Percentiles rank a stretch among this genome's conserved stretches.
Evolutionary conservation across 805 yeast genomes (phyloP).

Genomic region (Yamadazyma phyllophila): DNA sequence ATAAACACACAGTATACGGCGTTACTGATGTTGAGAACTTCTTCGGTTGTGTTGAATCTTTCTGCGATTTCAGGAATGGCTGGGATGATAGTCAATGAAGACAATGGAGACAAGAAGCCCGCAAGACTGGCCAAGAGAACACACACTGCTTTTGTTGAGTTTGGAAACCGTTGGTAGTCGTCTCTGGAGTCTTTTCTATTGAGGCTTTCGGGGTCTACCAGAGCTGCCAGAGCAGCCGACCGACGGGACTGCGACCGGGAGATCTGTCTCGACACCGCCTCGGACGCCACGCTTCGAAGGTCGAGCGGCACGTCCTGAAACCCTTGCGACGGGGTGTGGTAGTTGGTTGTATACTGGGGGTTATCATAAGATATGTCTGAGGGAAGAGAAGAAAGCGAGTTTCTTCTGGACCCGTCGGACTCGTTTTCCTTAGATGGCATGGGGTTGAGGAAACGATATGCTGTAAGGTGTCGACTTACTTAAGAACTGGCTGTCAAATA

Average conservation of each 20-base stretch:
- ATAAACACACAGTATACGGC: constrained; percentile 51
- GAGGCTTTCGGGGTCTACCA: constrained; percentile 1
- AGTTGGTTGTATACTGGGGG: not conserved
- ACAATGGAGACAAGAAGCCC: constrained; percentile 45
- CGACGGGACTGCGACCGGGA: constrained; percentile 21
- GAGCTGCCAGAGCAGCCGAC: constrained; percentile 1
- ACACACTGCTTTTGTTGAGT: constrained; percentile 14
- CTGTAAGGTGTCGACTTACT: no score
- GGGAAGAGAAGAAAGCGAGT: constrained; percentile 3
- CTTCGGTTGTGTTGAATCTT: constrained; percentile 44
- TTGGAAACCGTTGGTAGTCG: constrained; percentile 14
- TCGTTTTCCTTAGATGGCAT: no score
- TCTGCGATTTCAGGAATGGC: constrained; percentile 51
- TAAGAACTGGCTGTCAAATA: no score
- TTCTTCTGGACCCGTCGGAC: no score
- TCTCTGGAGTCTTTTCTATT: not conserved
- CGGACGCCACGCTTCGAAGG: constrained; percentile 17
- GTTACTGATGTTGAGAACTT: constrained; percentile 47
- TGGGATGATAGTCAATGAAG: constrained; percentile 47
- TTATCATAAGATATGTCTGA: constrained; percentile 3
- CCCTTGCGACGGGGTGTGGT: not conserved
- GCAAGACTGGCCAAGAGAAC: constrained; percentile 18
- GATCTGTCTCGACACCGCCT: constrained; percentile 19
- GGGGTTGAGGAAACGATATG: no score
- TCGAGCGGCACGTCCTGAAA: constrained; percentile 19